Percentiles rank a stretch among this genome's conserved stretches.
Evolutionary conservation across 345 rosid species (phyloP).

Genomic region (Excoecaria cochinchinensis): DNA sequence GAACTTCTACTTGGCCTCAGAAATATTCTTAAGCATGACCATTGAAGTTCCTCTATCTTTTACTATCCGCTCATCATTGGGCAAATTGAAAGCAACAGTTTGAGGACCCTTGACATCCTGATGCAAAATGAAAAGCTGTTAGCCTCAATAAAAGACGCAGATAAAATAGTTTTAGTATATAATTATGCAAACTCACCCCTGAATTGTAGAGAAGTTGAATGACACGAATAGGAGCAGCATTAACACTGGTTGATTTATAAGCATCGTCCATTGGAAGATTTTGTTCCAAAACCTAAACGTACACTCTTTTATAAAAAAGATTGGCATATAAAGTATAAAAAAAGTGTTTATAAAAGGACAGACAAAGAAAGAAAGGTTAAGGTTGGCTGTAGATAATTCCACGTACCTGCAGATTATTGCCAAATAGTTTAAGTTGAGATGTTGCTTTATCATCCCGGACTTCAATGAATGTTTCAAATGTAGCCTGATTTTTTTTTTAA

Average conservation of each 20-base stretch:
- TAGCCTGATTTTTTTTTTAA: conserved; percentile 45
- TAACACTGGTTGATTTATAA: conserved; percentile 70
- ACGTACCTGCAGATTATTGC: conserved; percentile 76
- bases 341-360: conserved; percentile 15
- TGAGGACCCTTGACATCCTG: conserved; percentile 98
- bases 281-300: conserved; percentile 66
- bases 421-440: conserved; percentile 77
- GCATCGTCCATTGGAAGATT: conserved; percentile 79
- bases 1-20: conserved; percentile 71
- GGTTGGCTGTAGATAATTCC: conserved; percentile 10
- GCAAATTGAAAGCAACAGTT: conserved; percentile 91
- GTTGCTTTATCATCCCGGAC: conserved; percentile 82
- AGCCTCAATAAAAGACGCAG: not conserved
- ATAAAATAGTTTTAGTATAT: not conserved
- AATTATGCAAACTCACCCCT: conserved; percentile 59
- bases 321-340: not conserved
- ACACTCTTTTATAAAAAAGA: not conserved
- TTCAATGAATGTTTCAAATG: conserved; percentile 89
- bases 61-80: conserved; percentile 88
- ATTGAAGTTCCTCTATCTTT: conserved; percentile 93
- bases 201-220: conserved; percentile 76
- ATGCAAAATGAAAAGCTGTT: conserved; percentile 22
- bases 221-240: conserved; percentile 92
- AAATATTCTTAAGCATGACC: conserved; percentile 92
- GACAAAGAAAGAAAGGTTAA: conserved; percentile 12